Evolutionary conservation across 345 rosid genomes (phyloP), one percentile per base, ranked within the genome.

Genomic region (Citrus medica): DNA sequence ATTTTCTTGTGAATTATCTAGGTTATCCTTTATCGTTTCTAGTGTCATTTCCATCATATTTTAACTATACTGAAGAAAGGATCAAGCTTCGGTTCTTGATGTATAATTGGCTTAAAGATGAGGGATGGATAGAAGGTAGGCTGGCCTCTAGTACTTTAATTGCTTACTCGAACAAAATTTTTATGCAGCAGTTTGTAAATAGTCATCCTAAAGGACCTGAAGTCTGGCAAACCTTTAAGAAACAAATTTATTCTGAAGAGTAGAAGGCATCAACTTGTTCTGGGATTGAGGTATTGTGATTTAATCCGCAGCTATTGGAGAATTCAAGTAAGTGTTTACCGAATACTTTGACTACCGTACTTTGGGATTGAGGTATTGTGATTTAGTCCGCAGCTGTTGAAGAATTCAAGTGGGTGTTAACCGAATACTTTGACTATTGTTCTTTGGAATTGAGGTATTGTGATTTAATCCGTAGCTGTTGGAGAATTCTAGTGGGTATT

Each of bases 41-140:
- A 60, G 76, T 84, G 6, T 60, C 59, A 35, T 92, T 89, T 74
- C 97, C 97, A 1, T 81, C 90, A 8, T 90, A 81, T 84, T 84
- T 94, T 67, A 51, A 59, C 75, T 89, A 87, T 73, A 84, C 84
- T 16, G 72, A 73, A 46, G 75, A 79, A 80, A 89, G 96, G 83
- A 82, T 88, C 75, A 83, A 88, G 77, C 83, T 89, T 67, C 87
- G 96, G 77, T 63, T 87, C 67, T 76, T 83, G 40, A 92, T 92
- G 96, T 90, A 88, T 81, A 76, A 78, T 79, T 92, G 98, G 98
- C 86, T 92, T 78, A 86, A 77, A 80, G 85, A 87, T 73, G 80
- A 84, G 74, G 91, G 86, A 35, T 79, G 82, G 37, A 86, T 59
- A 10, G 75, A 71, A 33, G 84, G 85, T 5, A 56, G 6, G 73